These are phyloP conservation scores for Serendipita sp. DNA, from an alignment of 768 basidiomycete species.

Conservation along the genomic window DNA sequence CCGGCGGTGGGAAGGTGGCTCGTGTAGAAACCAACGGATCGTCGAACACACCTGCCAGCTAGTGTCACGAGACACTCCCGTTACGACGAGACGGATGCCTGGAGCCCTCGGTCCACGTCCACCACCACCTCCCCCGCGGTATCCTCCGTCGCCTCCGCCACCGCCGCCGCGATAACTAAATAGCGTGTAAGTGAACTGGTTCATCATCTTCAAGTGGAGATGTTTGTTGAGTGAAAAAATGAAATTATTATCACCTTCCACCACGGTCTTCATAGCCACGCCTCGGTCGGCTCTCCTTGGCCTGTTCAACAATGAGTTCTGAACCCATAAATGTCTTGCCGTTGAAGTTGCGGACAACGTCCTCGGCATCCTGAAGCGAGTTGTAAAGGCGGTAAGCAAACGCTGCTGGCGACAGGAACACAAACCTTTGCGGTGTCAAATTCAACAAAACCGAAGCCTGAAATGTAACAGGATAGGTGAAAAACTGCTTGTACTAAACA, in stretches of 20 bases:
- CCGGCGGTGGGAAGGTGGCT: background rate
- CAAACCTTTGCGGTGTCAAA: conserved; percentile 71
- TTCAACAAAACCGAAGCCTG: conserved; percentile 94
- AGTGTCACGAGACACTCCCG: conserved; percentile 82
- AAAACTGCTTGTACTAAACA: background rate
- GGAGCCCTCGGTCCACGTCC: conserved; percentile 29
- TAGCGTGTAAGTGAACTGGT: background rate
- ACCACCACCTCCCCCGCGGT: background rate
- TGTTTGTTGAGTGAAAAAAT: background rate
- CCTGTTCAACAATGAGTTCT: conserved; percentile 92
- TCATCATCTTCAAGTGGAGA: background rate
- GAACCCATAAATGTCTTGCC: conserved; percentile 82
- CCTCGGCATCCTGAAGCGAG: conserved; percentile 72
- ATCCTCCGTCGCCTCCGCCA: conserved; percentile 9
- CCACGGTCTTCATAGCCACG: conserved; percentile 53
- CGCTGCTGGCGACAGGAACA: background rate
- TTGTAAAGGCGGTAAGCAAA: background rate
- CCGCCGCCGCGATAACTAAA: conserved; percentile 16
- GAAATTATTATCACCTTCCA: conserved; percentile 27
- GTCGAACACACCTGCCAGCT: conserved; percentile 87
- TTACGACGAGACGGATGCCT: conserved; percentile 70
- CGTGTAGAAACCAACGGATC: conserved; percentile 6
- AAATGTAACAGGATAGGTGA: background rate
- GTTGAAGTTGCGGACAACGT: conserved; percentile 75
- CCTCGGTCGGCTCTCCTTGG: conserved; percentile 80